phyloP scores from a whole-genome alignment of 495 filamentous ascomycete genomes.

The Jackrogersella multiformis region DNA sequence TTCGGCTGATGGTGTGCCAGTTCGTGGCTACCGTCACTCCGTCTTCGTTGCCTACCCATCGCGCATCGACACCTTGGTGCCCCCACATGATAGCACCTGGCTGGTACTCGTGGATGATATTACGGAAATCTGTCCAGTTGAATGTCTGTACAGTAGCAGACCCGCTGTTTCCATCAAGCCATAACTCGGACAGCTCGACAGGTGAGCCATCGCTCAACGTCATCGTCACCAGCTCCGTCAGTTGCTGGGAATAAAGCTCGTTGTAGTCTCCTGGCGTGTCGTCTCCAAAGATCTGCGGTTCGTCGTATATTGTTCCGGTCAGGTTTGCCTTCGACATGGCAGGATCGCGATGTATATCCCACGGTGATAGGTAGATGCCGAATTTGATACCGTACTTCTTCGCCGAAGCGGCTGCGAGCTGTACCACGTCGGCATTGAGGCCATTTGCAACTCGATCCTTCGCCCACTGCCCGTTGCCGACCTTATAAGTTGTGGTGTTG shows the following conservation, averaged over 20 bases:
- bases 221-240: constrained; percentile 42
- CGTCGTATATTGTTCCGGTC: constrained; percentile 36
- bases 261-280: constrained; percentile 55
- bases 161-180: constrained; percentile 45
- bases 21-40: constrained; percentile 41
- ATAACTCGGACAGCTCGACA: constrained; percentile 37
- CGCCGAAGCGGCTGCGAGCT: constrained; percentile 40
- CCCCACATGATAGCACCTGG: constrained; percentile 46
- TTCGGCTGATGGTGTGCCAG: constrained; percentile 44
- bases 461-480: constrained; percentile 40
- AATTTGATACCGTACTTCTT: constrained; percentile 44
- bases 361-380: constrained; percentile 43
- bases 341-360: constrained; percentile 45
- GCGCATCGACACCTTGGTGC: constrained; percentile 42
- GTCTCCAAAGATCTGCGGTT: constrained; percentile 52
- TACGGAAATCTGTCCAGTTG: constrained; percentile 41
- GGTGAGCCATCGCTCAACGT: constrained; percentile 27
- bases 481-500: constrained; percentile 42
- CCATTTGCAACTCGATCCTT: constrained; percentile 24
- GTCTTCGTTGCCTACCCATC: constrained; percentile 45
- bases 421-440: constrained; percentile 38
- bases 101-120: constrained; percentile 41
- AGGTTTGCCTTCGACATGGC: constrained; percentile 37
- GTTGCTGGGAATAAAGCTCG: constrained; percentile 37
- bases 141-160: constrained; percentile 43